phyloP scores from a whole-genome alignment of 257 asterid genomes.

The Solanum rostratum region DNA sequence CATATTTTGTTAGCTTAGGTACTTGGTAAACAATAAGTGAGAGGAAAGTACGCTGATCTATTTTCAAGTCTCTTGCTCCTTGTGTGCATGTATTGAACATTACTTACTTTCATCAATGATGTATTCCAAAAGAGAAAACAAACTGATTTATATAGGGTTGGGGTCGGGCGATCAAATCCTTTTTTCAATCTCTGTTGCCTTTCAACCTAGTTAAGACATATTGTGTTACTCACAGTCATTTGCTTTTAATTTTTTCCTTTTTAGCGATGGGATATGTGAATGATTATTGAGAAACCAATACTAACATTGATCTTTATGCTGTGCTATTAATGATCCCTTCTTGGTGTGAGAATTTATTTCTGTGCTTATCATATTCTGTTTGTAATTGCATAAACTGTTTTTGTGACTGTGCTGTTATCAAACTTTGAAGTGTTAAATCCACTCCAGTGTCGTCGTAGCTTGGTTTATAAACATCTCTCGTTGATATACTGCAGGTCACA shows the following conservation, averaged over 20 bases:
- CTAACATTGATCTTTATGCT: background rate
- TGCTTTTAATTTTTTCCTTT: background rate
- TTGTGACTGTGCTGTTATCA: background rate
- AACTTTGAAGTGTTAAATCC: background rate
- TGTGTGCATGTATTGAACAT: background rate
- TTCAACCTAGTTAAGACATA: background rate
- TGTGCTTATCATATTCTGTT: background rate
- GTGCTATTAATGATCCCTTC: background rate
- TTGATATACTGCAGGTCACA: constrained; percentile 9
- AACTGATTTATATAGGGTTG: background rate
- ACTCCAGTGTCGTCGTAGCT: background rate
- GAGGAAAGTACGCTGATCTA: background rate
- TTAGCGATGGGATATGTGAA: background rate
- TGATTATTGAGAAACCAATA: background rate
- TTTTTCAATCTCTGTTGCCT: background rate
- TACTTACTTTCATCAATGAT: background rate
- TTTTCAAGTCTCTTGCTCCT: too few relatives aligned
- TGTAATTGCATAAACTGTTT: background rate
- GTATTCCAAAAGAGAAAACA: background rate
- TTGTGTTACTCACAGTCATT: background rate
- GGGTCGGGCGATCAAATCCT: background rate
- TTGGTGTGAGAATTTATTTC: background rate
- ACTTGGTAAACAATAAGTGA: background rate
- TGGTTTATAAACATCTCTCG: background rate
- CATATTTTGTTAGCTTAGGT: background rate